Evolutionary conservation across 441 rosid genomes (phyloP), one percentile per base, ranked within the genome.

Genomic region (Gossypium davidsonii): DNA sequence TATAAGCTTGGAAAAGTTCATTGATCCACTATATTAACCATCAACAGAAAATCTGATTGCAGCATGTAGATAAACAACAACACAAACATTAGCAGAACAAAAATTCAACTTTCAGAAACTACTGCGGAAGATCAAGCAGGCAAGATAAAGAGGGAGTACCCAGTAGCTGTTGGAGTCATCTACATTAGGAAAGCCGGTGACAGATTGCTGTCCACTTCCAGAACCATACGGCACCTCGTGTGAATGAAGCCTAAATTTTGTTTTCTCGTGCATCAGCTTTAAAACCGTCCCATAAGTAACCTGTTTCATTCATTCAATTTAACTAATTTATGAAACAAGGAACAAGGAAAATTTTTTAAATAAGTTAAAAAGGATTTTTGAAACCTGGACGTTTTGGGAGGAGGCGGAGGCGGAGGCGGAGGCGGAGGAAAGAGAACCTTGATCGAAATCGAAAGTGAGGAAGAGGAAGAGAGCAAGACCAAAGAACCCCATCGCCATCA

Each of bases 181-280:
- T 14, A 89, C 95, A 14, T 79, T 84, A 3, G 97, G 90, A 76
- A 87, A 95, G 58, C 92, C 90, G 10, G 99, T 95, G 31, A 95
- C 98, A 4, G 99, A 95, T 76, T 95, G 99, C 81, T 95, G 99
- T 46, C 98, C 98, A 74, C 98, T 93, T 14, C 99, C 99, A 12
- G 99, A 91, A 42, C 99, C 99, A 21, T 93, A 95, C 0, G 99
- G 99, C 66, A 95, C 99, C 49, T 95, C 99, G 48, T 95, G 99
- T 1, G 99, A 95, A 83, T 95, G 98, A 48, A 95, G 76, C 77
- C 99, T 76, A 70, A 79, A 83, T 65, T 82, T 95, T 1, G 99
- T 92, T 82, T 74, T 88, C 84, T 95, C 99, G 28, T 95, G 99
- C 96, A 86, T 89, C 84, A 93, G 78, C 90, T 95, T 95, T 14